phyloP scores from a whole-genome alignment of 495 filamentous ascomycete species.

The Neurospora sublineolata region DNA sequence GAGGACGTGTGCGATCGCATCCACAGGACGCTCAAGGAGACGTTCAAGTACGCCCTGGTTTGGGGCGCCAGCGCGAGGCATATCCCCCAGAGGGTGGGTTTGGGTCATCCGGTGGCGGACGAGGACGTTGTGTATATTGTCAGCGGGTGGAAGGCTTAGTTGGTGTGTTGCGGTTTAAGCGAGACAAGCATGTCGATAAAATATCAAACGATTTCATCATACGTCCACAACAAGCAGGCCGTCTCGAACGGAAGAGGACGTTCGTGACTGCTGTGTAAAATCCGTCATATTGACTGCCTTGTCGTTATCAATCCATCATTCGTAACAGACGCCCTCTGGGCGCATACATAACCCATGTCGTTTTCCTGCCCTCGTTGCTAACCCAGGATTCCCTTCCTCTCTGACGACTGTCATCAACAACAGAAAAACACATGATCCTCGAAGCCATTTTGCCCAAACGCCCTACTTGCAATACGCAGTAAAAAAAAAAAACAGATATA shows the following conservation, averaged over 20 bases:
- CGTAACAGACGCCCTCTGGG: not conserved
- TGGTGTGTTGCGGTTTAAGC: not conserved
- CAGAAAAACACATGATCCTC: not conserved
- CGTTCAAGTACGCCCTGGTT: constrained; percentile 96
- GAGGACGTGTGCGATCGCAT: constrained; percentile 97
- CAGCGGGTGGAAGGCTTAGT: constrained; percentile 54
- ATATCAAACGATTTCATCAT: not conserved
- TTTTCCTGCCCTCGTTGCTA: not conserved
- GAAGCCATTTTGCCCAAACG: not conserved
- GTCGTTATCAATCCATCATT: not conserved
- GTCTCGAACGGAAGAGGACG: not conserved
- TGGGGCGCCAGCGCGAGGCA: constrained; percentile 96
- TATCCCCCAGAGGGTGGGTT: constrained; percentile 84
- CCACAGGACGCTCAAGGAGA: constrained; percentile 90
- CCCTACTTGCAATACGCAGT: not conserved
- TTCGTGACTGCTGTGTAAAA: not conserved
- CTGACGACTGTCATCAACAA: not conserved
- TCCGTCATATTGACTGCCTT: not conserved
- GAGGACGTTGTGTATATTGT: constrained; percentile 98
- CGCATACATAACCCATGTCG: not conserved
- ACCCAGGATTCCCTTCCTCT: not conserved
- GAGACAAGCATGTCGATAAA: not conserved
- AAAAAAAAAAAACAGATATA: not conserved
- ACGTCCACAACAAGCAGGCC: not conserved
- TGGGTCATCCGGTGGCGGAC: constrained; percentile 77